phyloP scores from a whole-genome alignment of 1,284 basidiomycete genomes.

The Schizopora paradoxa region DNA sequence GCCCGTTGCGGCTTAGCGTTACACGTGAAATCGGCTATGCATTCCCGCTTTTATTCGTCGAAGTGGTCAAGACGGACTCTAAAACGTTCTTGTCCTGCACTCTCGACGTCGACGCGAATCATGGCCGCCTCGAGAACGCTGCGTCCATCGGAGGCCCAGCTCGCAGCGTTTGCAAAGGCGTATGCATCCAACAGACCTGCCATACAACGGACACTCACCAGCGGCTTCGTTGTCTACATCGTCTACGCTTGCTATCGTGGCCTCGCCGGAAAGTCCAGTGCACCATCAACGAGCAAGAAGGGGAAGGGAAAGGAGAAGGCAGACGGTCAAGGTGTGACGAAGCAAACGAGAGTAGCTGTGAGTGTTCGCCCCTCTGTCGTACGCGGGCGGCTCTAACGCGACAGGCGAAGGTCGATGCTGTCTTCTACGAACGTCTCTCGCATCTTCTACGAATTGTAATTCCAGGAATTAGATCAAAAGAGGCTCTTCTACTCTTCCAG shows the following conservation, averaged over 20 bases:
- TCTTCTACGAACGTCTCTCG: conserved; percentile 82
- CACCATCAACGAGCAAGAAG: conserved; percentile 26
- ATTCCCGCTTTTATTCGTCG: no score
- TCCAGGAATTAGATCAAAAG: conserved; percentile 79
- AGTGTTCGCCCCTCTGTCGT: conserved; percentile 23
- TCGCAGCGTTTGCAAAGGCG: conserved; percentile 39
- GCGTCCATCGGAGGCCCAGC: conserved; percentile 21
- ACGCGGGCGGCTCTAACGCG: conserved; percentile 7
- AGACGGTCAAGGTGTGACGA: conserved; percentile 34
- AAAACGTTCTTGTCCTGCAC: background rate
- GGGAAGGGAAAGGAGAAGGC: conserved; percentile 37
- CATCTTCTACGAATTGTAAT: conserved; percentile 85
- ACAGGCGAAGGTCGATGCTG: conserved; percentile 69
- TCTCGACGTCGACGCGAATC: no score
- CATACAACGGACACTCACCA: conserved; percentile 64
- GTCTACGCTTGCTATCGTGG: conserved; percentile 53
- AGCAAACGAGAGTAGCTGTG: conserved; percentile 60
- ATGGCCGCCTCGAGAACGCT: conserved; percentile 30
- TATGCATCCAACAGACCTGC: conserved; percentile 63
- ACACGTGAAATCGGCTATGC: conserved; percentile 18
- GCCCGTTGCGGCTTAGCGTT: background rate
- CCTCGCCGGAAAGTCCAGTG: conserved; percentile 31
- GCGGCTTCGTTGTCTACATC: conserved; percentile 59
- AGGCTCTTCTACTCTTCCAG: conserved; percentile 80
- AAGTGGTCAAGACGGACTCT: background rate